A percentile compares a stretch with the other conserved stretches of the same genome.
These are phyloP conservation scores for Talaromyces sp. DNA, from an alignment of 2,329 filamentous ascomycete genomes.

Conservation along the genomic window DNA sequence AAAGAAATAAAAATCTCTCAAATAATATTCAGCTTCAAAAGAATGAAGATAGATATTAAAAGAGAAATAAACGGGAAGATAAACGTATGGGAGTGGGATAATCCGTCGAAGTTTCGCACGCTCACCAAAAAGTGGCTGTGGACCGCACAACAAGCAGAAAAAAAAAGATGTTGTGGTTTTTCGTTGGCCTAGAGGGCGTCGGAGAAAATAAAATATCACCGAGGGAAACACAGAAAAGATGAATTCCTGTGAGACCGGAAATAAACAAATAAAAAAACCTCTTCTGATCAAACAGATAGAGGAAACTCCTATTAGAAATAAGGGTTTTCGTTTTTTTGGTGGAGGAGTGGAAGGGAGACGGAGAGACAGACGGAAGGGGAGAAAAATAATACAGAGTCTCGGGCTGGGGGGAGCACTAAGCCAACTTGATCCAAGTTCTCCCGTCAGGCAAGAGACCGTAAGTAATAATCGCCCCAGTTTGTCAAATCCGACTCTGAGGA, in stretches of 20 bases:
- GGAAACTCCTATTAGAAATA: conserved; percentile 13
- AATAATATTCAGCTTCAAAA: background rate
- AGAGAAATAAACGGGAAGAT: background rate
- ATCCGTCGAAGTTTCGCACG: background rate
- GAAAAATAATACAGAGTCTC: conserved; percentile 3
- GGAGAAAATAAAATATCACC: background rate
- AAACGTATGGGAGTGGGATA: background rate
- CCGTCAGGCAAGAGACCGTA: conserved; percentile 1
- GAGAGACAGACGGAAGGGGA: background rate
- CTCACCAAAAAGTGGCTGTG: conserved; percentile 8
- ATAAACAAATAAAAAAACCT: conserved; percentile 9
- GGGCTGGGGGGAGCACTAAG: background rate
- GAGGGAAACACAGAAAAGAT: conserved; percentile 6
- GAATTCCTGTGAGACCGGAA: background rate
- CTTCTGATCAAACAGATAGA: conserved; percentile 15
- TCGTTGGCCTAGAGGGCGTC: background rate
- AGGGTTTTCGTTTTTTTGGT: conserved; percentile 4
- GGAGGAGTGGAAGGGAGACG: background rate
- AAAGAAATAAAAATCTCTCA: background rate
- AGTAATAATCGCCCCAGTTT: background rate
- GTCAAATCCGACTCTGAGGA: background rate
- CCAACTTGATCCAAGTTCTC: conserved; percentile 3
- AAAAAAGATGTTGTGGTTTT: conserved; percentile 5
- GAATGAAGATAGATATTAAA: conserved; percentile 3
- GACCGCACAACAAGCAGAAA: conserved; percentile 3